Evolutionary conservation across 2,329 filamentous ascomycete genomes (phyloP).

Genomic region (Trichoderma sp.): DNA sequence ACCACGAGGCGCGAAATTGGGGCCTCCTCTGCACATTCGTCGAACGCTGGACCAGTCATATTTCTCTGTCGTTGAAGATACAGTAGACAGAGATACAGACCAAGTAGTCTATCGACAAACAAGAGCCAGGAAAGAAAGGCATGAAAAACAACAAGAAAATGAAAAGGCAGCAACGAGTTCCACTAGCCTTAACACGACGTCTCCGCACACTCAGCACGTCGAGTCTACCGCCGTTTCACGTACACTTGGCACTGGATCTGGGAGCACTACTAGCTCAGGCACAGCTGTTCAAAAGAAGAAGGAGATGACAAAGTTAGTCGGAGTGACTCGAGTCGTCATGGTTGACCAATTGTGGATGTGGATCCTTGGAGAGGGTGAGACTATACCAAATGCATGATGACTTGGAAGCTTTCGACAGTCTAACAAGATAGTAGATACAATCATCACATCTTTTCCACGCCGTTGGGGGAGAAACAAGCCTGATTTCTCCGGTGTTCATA

Average conservation of each 20-base stretch:
- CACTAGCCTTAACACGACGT: not conserved
- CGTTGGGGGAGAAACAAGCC: not conserved
- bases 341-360: constrained; percentile 1
- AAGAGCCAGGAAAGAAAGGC: not conserved
- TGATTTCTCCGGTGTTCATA: not conserved
- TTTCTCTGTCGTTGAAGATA: not conserved
- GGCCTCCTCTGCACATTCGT: not conserved
- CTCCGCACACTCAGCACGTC: too few species aligned
- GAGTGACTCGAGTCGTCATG: not conserved
- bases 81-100: not conserved
- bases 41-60: not conserved
- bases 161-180: not conserved
- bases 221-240: not conserved
- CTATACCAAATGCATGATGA: not conserved
- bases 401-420: not conserved
- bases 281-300: not conserved
- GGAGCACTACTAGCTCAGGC: not conserved
- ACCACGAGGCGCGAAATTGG: not conserved
- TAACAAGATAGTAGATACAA: not conserved
- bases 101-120: not conserved
- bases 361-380: not conserved
- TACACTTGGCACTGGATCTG: not conserved
- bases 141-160: not conserved
- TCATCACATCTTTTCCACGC: not conserved
- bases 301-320: not conserved